Percentiles rank a stretch among this genome's conserved stretches.
phyloP scores from a whole-genome alignment of 352 stramenopile genomes.

The Phytopythium delawarense region DNA sequence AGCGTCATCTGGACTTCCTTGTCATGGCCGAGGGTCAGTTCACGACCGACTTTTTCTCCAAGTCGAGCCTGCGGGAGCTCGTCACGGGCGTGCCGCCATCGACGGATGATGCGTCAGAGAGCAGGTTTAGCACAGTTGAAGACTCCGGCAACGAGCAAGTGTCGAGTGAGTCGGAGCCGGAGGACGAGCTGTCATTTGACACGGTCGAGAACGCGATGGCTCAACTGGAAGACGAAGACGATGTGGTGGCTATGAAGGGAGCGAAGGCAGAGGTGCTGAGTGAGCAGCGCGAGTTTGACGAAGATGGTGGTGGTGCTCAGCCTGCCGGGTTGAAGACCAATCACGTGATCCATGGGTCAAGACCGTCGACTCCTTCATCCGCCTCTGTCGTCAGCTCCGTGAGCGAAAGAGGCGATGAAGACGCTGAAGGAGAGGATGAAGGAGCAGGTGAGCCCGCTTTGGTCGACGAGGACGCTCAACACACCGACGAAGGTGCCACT shows the following conservation, averaged over 20 bases:
- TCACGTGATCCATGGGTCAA: constrained; percentile 8
- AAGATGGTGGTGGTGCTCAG: constrained; percentile 23
- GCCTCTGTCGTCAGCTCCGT: constrained; percentile 28
- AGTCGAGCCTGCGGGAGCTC: constrained; percentile 87
- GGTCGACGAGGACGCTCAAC: constrained; percentile 12
- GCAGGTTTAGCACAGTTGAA: constrained; percentile 5
- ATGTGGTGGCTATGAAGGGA: constrained; percentile 91
- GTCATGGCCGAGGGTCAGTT: constrained; percentile 80
- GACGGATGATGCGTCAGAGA: constrained; percentile 17
- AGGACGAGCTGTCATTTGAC: constrained; percentile 45
- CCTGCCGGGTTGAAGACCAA: constrained; percentile 6
- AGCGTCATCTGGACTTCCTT: constrained; percentile 96
- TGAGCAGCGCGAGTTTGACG: constrained; percentile 63
- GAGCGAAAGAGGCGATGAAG: constrained; percentile 37
- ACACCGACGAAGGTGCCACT: constrained; percentile 5
- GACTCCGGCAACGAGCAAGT: constrained; percentile 22
- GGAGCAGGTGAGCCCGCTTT: constrained; percentile 18
- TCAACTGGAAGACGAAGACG: constrained; percentile 94
- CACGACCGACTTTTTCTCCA: constrained; percentile 83
- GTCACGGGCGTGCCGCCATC: constrained; percentile 46
- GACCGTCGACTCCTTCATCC: constrained; percentile 33
- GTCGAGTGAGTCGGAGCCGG: constrained; percentile 23
- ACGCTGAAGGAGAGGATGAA: constrained; percentile 25
- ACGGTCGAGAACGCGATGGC: constrained; percentile 92
- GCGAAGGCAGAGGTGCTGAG: constrained; percentile 53